Conservation (phyloP, 1,139 yeast genomes). For the Blastobotrys elegans region DNA sequence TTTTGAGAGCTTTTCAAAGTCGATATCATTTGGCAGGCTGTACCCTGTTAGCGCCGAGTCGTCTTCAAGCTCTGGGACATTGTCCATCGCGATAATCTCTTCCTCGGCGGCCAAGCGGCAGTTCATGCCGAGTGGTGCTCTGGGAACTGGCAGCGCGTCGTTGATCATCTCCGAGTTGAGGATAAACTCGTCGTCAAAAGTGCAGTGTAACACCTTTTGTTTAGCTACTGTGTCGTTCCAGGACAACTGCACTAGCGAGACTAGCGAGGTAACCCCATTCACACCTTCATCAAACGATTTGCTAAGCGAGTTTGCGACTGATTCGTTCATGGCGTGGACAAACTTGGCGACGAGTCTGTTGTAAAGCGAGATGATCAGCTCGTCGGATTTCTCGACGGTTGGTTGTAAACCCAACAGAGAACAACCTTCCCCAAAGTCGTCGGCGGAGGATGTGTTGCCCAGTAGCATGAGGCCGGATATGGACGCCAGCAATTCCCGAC, state of each 20-base stretch:
- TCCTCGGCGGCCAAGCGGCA: background rate
- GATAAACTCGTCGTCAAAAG: slow-evolving; percentile 28
- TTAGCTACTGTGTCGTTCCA: slow-evolving; percentile 9
- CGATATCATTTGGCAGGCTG: slow-evolving; percentile 7
- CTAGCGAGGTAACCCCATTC: background rate
- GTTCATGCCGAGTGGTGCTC: slow-evolving; percentile 21
- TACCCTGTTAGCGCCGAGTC: slow-evolving; percentile 8
- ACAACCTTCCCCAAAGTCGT: slow-evolving; percentile 9
- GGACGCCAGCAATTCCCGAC: slow-evolving; percentile 2
- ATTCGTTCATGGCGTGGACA: background rate
- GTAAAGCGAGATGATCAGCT: slow-evolving; percentile 3
- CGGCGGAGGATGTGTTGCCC: background rate
- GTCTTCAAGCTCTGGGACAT: slow-evolving; percentile 4
- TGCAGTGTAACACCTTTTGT: slow-evolving; percentile 4
- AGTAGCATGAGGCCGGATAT: slow-evolving; percentile 10
- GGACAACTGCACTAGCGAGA: background rate
- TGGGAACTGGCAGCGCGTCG: slow-evolving; percentile 30
- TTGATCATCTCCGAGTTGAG: slow-evolving; percentile 30
- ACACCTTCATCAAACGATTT: slow-evolving; percentile 3
- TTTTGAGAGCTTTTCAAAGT: slow-evolving; percentile 12
- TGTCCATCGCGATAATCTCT: background rate
- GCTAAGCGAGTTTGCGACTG: background rate
- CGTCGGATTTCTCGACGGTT: slow-evolving; percentile 1
- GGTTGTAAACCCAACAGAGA: slow-evolving; percentile 6
- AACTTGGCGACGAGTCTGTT: slow-evolving; percentile 7